Conservation (phyloP, 1,284 basidiomycete genomes). For the Ceratobasidium sp. region DNA sequence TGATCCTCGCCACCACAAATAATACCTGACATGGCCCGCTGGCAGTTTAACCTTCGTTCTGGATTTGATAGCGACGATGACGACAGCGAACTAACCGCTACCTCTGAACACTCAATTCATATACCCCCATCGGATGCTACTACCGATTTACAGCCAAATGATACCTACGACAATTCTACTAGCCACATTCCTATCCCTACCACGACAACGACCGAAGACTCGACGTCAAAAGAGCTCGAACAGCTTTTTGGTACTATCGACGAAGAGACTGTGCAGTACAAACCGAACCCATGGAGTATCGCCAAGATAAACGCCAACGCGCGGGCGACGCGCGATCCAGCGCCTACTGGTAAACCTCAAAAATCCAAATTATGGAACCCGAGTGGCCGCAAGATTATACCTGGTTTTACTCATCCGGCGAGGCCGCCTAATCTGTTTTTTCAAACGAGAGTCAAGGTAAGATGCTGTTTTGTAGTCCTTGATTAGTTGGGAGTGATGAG, state of each 20-base stretch:
- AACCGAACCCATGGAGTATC: slow-evolving; percentile 40
- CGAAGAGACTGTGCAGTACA: slow-evolving; percentile 15
- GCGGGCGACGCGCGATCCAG: neutral
- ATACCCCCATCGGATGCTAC: neutral
- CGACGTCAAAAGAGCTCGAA: slow-evolving; percentile 4
- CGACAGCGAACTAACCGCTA: neutral
- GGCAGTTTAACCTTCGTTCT: slow-evolving; percentile 40
- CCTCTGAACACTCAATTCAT: neutral
- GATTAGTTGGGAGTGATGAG: no score
- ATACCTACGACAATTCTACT: neutral
- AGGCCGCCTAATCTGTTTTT: no score
- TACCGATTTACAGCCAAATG: neutral
- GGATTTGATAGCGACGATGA: slow-evolving; percentile 29
- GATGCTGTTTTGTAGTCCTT: no score
- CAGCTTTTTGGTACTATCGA: slow-evolving; percentile 22
- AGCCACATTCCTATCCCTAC: neutral
- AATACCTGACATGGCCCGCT: slow-evolving; percentile 28
- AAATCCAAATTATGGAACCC: no score
- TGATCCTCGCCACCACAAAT: slow-evolving; percentile 5
- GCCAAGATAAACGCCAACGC: slow-evolving; percentile 38
- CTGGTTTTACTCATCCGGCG: no score
- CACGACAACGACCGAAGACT: neutral
- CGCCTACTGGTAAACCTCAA: neutral
- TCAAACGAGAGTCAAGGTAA: neutral
- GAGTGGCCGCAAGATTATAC: no score